Conservation (phyloP, 2,329 filamentous ascomycete genomes). For the Epicoccum sorghinum region DNA sequence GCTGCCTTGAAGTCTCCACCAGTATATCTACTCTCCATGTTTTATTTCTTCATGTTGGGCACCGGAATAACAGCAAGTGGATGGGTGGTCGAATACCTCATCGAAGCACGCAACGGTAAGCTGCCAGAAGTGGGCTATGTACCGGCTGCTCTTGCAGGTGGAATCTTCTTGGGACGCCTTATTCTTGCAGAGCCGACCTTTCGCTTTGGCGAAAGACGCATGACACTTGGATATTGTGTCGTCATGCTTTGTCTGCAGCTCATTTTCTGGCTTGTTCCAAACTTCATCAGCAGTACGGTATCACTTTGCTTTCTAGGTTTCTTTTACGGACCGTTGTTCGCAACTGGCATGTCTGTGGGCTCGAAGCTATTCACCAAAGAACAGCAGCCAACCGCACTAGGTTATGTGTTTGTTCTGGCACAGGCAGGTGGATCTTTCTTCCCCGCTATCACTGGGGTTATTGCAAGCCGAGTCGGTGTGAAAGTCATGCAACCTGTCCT, state of each 20-base stretch:
- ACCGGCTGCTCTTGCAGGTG: conserved; percentile 65
- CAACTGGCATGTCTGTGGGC: conserved; percentile 61
- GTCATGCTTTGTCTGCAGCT: conserved; percentile 54
- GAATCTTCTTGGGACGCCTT: conserved; percentile 62
- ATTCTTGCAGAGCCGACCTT: conserved; percentile 65
- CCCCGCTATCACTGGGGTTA: conserved; percentile 61
- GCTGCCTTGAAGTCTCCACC: conserved; percentile 52
- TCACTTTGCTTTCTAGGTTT: conserved; percentile 63
- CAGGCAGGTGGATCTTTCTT: conserved; percentile 63
- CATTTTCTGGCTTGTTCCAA: conserved; percentile 35
- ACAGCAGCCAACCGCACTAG: conserved; percentile 56
- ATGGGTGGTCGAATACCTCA: conserved; percentile 70
- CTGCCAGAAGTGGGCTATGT: conserved; percentile 67
- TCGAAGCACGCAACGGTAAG: conserved; percentile 63
- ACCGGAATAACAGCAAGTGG: conserved; percentile 45
- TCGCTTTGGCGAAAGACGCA: conserved; percentile 62
- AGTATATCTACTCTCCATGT: conserved; percentile 62
- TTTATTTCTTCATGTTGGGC: conserved; percentile 59
- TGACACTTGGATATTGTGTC: conserved; percentile 62
- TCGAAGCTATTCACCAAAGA: conserved; percentile 59
- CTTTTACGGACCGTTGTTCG: conserved; percentile 65
- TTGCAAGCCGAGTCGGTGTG: conserved; percentile 46
- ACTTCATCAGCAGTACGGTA: conserved; percentile 54
- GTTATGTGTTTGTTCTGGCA: conserved; percentile 64
- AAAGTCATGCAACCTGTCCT: conserved; percentile 31